Evolutionary conservation across 164 flowering plant species (phyloP).

Genomic region (Akebia trifoliata): DNA sequence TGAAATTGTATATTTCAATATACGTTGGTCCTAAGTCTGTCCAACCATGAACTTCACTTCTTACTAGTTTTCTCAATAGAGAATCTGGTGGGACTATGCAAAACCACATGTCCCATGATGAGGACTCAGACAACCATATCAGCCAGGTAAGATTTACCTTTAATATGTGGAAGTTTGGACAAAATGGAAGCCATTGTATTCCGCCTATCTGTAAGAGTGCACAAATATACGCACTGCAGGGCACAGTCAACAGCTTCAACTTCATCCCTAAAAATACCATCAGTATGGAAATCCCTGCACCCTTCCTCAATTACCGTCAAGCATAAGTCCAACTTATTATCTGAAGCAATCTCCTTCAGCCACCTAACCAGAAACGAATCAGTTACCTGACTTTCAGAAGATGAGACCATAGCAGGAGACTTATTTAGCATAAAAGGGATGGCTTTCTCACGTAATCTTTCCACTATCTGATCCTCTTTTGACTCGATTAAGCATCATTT

Average conservation of each 20-base stretch:
- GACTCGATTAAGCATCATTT: slow-evolving; percentile 65
- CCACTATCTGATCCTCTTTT: slow-evolving; percentile 61
- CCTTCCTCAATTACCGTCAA: slow-evolving; percentile 76
- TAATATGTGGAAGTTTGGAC: slow-evolving; percentile 65
- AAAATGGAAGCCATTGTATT: slow-evolving; percentile 69
- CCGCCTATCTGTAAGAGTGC: slow-evolving; percentile 69
- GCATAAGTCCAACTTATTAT: slow-evolving; percentile 67
- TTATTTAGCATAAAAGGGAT: slow-evolving; percentile 70
- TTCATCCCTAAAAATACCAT: slow-evolving; percentile 55
- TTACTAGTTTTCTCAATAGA: no score
- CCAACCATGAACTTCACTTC: no score
- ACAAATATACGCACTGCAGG: slow-evolving; percentile 67
- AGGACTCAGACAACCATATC: background rate
- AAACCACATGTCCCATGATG: background rate
- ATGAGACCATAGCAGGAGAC: slow-evolving; percentile 13
- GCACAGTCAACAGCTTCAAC: slow-evolving; percentile 70
- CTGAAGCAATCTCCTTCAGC: slow-evolving; percentile 72
- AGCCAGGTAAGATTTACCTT: slow-evolving; percentile 35
- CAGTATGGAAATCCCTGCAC: slow-evolving; percentile 37
- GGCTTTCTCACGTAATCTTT: slow-evolving; percentile 48
- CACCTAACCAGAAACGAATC: slow-evolving; percentile 81
- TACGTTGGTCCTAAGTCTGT: no score
- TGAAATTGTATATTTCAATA: no score
- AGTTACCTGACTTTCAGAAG: slow-evolving; percentile 15
- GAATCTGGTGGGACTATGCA: no score